phyloP scores from a whole-genome alignment of 2,329 filamentous ascomycete species.

The Aspergillus vadensis region DNA sequence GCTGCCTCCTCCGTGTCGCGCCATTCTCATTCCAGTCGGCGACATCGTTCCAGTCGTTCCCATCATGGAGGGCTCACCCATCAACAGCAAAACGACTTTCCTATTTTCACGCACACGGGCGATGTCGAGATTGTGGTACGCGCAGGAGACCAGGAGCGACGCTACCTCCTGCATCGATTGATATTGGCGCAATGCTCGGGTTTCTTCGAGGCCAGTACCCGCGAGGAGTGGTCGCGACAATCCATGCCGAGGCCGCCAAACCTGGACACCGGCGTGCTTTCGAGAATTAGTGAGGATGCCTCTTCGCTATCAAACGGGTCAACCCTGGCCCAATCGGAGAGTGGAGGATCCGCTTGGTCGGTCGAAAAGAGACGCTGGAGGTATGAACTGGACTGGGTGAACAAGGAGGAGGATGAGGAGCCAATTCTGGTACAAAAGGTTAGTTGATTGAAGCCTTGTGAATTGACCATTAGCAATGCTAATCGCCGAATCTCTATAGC shows the following conservation, averaged over 20 bases:
- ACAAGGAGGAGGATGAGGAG: constrained; percentile 69
- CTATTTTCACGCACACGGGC: constrained; percentile 83
- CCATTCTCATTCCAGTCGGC: constrained; percentile 60
- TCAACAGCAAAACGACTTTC: constrained; percentile 84
- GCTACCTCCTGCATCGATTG: constrained; percentile 83
- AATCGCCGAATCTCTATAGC: constrained; percentile 23
- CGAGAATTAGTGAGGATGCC: constrained; percentile 39
- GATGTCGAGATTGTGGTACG: constrained; percentile 87
- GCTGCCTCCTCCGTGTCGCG: constrained; percentile 66
- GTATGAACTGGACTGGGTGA: constrained; percentile 81
- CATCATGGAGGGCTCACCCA: constrained; percentile 72
- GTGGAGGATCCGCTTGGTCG: constrained; percentile 43
- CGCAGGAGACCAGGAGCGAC: constrained; percentile 69
- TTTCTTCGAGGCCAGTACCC: constrained; percentile 83
- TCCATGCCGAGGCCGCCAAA: constrained; percentile 48
- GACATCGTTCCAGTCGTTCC: constrained; percentile 77
- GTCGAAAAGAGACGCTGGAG: constrained; percentile 69
- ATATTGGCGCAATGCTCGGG: constrained; percentile 88
- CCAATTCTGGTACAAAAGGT: constrained; percentile 88
- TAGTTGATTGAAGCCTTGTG: constrained; percentile 21
- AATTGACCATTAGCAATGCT: background rate
- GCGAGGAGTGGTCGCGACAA: constrained; percentile 69
- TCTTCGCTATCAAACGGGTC: constrained; percentile 40
- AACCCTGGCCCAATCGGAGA: constrained; percentile 40
- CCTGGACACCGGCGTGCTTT: constrained; percentile 37